These are phyloP conservation scores for Linnemannia zychae DNA, from an alignment of 192 early-diverging fungal species.

Conservation along the genomic window DNA sequence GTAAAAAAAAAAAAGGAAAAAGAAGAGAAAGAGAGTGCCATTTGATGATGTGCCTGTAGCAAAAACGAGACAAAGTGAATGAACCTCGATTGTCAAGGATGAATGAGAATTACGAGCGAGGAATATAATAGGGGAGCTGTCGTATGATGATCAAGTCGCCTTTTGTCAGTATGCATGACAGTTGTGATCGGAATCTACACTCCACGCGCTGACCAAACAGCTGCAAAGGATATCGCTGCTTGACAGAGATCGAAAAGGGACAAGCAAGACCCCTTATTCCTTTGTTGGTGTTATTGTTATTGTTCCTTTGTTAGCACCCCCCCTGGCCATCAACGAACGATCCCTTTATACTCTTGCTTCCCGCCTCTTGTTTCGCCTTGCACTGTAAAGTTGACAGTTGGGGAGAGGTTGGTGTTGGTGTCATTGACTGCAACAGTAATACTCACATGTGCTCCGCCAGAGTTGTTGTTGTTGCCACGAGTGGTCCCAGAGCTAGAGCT, in stretches of 20 bases:
- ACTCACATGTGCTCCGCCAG: constrained; percentile 8
- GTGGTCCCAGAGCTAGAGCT: constrained; percentile 30
- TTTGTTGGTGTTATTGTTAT: not conserved
- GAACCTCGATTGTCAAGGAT: constrained; percentile 18
- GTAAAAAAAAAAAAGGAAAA: not conserved
- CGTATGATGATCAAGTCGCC: not conserved
- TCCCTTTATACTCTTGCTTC: too few species aligned
- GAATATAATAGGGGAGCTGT: not conserved
- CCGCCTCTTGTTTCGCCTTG: not conserved
- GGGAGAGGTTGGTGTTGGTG: not conserved
- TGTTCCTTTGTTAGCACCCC: not conserved
- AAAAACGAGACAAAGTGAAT: not conserved
- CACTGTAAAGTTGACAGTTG: not conserved
- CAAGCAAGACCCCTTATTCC: not conserved
- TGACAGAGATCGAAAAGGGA: not conserved
- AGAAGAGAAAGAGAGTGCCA: not conserved
- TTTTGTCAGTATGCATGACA: constrained; percentile 11
- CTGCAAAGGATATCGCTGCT: too few species aligned
- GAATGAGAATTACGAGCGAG: constrained; percentile 21
- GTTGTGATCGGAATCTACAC: constrained; percentile 28
- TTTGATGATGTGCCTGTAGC: not conserved
- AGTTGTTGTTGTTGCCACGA: constrained; percentile 18
- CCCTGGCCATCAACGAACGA: not conserved
- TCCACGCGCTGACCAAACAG: not conserved
- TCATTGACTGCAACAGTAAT: not conserved